Conservation (phyloP, 176 grass and related monocot species). For the Elymus sibiricus region DNA sequence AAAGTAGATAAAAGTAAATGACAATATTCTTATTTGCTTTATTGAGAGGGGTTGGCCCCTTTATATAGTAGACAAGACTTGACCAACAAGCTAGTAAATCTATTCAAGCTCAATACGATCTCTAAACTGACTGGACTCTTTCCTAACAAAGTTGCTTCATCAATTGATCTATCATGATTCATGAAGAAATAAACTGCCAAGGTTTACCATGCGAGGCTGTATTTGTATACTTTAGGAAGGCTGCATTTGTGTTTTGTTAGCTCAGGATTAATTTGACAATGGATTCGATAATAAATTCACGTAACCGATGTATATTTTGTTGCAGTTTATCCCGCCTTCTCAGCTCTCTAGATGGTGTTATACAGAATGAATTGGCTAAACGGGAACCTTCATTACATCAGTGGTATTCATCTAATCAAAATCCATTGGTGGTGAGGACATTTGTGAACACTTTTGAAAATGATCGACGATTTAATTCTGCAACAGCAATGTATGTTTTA, state of each 20-base stretch:
- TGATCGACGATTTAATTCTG: constrained; percentile 68
- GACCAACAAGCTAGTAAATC: neutral
- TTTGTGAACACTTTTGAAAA: constrained; percentile 90
- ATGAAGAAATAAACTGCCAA: constrained; percentile 9
- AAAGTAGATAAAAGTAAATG: neutral
- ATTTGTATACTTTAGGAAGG: neutral
- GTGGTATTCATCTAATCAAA: constrained; percentile 84
- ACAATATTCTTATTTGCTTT: neutral
- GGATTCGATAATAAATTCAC: constrained; percentile 18
- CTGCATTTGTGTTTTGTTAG: neutral
- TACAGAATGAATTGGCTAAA: constrained; percentile 67
- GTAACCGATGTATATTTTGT: neutral
- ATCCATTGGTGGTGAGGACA: constrained; percentile 75
- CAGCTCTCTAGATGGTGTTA: constrained; percentile 64
- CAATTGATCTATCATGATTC: constrained; percentile 2
- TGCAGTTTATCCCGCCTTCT: constrained; percentile 80
- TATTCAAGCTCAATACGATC: neutral
- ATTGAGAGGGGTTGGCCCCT: neutral
- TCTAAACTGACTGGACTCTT: neutral
- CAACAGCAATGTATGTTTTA: constrained; percentile 63
- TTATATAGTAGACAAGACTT: neutral
- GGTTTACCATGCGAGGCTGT: neutral
- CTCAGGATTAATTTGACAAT: neutral
- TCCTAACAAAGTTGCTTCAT: neutral
- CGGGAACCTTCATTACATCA: constrained; percentile 64